Evolutionary conservation across 345 rosid genomes (phyloP).

Genomic region (Acer negundo): DNA sequence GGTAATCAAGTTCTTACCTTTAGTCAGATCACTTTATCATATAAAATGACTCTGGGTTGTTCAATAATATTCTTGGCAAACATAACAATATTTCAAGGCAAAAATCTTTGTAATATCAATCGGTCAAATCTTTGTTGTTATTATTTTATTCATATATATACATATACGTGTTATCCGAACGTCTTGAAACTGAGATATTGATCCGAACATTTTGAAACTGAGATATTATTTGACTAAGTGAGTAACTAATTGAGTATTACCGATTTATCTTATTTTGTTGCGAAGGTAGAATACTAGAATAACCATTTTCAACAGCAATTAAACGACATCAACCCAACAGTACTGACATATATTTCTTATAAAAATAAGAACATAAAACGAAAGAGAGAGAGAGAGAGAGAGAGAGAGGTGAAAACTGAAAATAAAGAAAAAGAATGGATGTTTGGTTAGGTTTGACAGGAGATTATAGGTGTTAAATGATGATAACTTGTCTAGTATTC

Average conservation of each 20-base stretch:
- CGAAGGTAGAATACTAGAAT: too few relatives aligned
- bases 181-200: too few relatives aligned
- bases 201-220: too few relatives aligned
- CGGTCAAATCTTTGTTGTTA: too few relatives aligned
- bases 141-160: too few relatives aligned
- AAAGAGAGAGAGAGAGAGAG: background rate
- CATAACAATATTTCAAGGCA: background rate
- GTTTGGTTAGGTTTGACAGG: constrained; percentile 10
- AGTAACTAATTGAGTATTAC: too few relatives aligned
- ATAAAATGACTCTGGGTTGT: constrained; percentile 11
- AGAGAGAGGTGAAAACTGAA: background rate
- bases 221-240: too few relatives aligned
- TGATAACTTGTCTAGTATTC: constrained; percentile 28
- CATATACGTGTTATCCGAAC: too few relatives aligned
- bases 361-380: too few relatives aligned
- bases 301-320: too few relatives aligned
- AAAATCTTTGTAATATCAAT: too few relatives aligned
- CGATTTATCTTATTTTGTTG: too few relatives aligned
- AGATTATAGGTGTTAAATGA: constrained; percentile 14
- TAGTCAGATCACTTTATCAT: constrained; percentile 34
- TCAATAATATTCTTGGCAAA: constrained; percentile 2
- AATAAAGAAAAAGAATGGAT: background rate
- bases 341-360: background rate
- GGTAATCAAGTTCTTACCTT: constrained; percentile 26
- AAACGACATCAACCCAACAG: background rate